Base-by-base conservation (phyloP, 345 rosid species). In the Chamaenerion angustifolium region DNA sequence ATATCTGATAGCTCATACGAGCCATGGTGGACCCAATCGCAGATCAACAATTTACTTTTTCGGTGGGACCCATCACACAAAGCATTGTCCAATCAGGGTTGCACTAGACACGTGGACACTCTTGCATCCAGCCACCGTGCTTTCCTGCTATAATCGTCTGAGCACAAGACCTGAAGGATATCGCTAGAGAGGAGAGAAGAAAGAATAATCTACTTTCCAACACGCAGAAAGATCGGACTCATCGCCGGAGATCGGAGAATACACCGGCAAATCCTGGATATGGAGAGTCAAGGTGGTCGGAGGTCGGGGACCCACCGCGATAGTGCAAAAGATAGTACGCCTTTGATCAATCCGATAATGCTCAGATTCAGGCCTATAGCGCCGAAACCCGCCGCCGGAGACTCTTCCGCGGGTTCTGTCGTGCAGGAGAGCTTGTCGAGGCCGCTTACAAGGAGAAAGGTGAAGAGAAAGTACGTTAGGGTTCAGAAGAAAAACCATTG, bases 331-430 rank as follows among this genome's bases (percentile, higher is more conserved):
- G 76, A 79, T 48, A n/a, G n/a, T n/a, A 71, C 60, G 56, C 61
- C 67, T 43, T 67, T 76, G 27, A 74, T 83, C 64, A 66, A 69
- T 54, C 67, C 67, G 61, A 59, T 76, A 59, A 80, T 80, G 93
- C 80, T 75, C 61, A 62, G 85, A 62, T 88, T 85, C 72, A 71
- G 95, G 44, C 95, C 95, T 59, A 88, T 88, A 61, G 97, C 95
- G 0, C 97, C 97, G 37, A 88, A 85, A 59, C 97, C 88, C 55
- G 57, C 50, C 19, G 11, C 16, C 31, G 75, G 71, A 8, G 77
- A 58, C 10, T 43, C 56, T 5, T 19, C 4, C 37, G 51, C 74
- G 17, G 55, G 66, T 42, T 40, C 42, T 16, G 9, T 25, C 49
- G 48, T 45, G 27, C 65, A 48, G 21, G 63, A 46, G 53, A 67